Conservation (phyloP, 2,329 filamentous ascomycete genomes). For the Bipolaris victoriae region DNA sequence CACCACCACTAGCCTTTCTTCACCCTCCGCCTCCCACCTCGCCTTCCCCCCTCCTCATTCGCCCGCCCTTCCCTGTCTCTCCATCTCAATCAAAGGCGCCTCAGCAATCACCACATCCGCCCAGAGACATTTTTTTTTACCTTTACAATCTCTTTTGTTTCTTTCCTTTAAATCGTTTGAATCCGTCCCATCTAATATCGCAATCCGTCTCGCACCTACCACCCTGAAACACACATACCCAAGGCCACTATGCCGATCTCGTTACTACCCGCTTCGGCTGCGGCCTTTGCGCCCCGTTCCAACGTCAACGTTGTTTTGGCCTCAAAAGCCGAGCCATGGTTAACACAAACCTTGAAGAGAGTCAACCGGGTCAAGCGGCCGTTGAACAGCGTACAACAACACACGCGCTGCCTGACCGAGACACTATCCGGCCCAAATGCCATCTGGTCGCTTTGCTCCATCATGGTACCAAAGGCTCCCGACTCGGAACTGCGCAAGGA, state of each 20-base stretch:
- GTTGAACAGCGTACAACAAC: conserved; percentile 94
- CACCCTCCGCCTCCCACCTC: conserved; percentile 52
- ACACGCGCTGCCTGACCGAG: conserved; percentile 94
- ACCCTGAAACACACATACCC: conserved; percentile 16
- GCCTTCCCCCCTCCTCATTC: conserved; percentile 52
- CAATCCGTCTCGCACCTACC: conserved; percentile 36
- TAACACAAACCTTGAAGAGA: conserved; percentile 94
- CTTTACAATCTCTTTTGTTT: conserved; percentile 41
- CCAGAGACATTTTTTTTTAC: conserved; percentile 44
- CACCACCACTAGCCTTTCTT: conserved; percentile 46
- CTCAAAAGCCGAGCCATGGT: conserved; percentile 92
- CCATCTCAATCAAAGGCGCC: conserved; percentile 45
- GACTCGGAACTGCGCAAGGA: conserved; percentile 84
- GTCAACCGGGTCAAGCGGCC: conserved; percentile 97
- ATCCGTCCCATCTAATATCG: conserved; percentile 48
- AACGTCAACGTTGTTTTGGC: conserved; percentile 94
- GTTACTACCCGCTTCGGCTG: conserved; percentile 91
- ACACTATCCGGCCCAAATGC: conserved; percentile 87
- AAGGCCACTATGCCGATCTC: conserved; percentile 76
- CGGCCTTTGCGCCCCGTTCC: conserved; percentile 91
- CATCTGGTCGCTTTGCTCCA: conserved; percentile 91
- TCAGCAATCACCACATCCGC: conserved; percentile 43
- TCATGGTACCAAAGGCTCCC: conserved; percentile 90
- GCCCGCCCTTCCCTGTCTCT: conserved; percentile 47
- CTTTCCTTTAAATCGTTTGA: conserved; percentile 42